Evolutionary conservation across 805 yeast genomes (phyloP).

Genomic region (Saturnispora quitensis): DNA sequence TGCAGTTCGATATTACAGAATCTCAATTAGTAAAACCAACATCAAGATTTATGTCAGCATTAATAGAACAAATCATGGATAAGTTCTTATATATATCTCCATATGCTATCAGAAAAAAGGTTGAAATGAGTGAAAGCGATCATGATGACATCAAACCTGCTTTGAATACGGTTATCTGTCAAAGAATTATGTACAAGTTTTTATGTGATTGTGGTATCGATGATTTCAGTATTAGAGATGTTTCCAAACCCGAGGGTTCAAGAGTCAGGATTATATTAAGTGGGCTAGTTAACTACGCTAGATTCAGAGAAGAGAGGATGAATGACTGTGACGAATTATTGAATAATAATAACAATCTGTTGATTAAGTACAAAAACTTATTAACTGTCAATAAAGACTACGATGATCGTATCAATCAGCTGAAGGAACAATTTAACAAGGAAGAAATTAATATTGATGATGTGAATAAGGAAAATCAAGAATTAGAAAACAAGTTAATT

Average conservation of each 20-base stretch:
- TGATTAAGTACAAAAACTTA: conserved; percentile 37
- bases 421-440: conserved; percentile 14
- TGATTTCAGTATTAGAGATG: conserved; percentile 68
- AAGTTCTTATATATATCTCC: conserved; percentile 28
- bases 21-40: conserved; percentile 26
- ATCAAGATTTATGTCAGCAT: conserved; percentile 24
- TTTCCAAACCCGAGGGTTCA: conserved; percentile 65
- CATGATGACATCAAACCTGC: conserved; percentile 27
- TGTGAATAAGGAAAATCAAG: conserved; percentile 40
- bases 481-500: conserved; percentile 54
- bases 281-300: conserved; percentile 77
- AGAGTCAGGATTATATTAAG: conserved; percentile 61
- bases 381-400: conserved; percentile 33
- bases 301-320: conserved; percentile 72
- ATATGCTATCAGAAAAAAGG: conserved; percentile 20
- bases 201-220: conserved; percentile 64
- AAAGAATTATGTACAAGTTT: conserved; percentile 51
- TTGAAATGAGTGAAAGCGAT: conserved; percentile 17
- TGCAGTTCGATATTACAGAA: conserved; percentile 25
- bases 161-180: conserved; percentile 45
- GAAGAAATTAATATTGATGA: conserved; percentile 32
- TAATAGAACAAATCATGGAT: conserved; percentile 29
- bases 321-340: conserved; percentile 59
- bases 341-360: conserved; percentile 40
- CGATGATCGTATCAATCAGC: conserved; percentile 20